Evolutionary conservation across 495 filamentous ascomycete genomes (phyloP).

Genomic region (Pyrenula massariospora): DNA sequence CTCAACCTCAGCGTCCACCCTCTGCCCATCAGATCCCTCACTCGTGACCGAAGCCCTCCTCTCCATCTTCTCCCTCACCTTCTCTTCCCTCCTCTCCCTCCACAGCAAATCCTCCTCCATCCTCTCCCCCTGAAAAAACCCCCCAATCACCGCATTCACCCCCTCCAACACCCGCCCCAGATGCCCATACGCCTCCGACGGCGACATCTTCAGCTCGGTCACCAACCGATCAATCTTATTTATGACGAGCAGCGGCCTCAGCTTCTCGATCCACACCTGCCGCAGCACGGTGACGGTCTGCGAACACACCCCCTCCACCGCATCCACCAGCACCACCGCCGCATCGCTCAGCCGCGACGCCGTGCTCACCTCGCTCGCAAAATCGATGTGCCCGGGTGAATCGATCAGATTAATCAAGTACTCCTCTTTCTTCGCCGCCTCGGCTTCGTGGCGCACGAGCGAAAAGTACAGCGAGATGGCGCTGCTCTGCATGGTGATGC

Average conservation of each 20-base stretch:
- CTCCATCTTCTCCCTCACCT: slow-evolving; percentile 47
- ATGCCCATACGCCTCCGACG: slow-evolving; percentile 79
- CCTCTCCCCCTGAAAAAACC: slow-evolving; percentile 93
- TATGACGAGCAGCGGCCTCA: slow-evolving; percentile 89
- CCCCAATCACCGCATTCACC: slow-evolving; percentile 93
- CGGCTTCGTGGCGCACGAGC: slow-evolving; percentile 58
- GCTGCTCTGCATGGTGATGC: slow-evolving; percentile 99
- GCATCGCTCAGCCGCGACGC: slow-evolving; percentile 92
- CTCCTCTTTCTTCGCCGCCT: slow-evolving; percentile 46
- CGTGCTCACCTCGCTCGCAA: slow-evolving; percentile 95
- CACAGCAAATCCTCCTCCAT: slow-evolving; percentile 99
- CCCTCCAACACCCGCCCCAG: slow-evolving; percentile 86
- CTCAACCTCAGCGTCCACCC: slow-evolving; percentile 28
- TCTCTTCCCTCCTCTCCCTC: slow-evolving; percentile 84
- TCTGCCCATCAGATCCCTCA: slow-evolving; percentile 24
- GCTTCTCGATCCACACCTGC: slow-evolving; percentile 90
- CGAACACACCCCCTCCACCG: slow-evolving; percentile 94
- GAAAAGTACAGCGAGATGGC: slow-evolving; percentile 96
- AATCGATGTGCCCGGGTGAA: slow-evolving; percentile 96
- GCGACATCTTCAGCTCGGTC: slow-evolving; percentile 86
- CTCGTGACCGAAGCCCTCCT: slow-evolving; percentile 29
- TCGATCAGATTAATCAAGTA: slow-evolving; percentile 98
- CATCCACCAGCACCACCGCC: slow-evolving; percentile 91
- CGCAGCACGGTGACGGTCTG: slow-evolving; percentile 95
- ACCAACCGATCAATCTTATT: slow-evolving; percentile 97